Evolutionary conservation across 2,329 filamentous ascomycete species (phyloP).

Genomic region (Escovopsis weberi): DNA sequence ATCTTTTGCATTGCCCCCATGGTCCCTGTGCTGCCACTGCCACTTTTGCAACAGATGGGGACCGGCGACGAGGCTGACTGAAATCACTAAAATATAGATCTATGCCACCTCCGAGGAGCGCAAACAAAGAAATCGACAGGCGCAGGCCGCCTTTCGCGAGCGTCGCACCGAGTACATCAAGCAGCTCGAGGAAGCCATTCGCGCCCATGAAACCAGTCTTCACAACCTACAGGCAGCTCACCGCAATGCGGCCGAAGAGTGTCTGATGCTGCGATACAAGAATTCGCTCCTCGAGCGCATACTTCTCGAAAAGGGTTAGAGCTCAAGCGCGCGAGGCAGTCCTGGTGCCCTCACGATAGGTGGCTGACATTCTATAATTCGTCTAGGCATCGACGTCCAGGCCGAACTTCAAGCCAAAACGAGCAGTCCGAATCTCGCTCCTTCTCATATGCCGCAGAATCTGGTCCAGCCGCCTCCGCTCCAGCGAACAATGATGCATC

Average conservation of each 20-base stretch:
- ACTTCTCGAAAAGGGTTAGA: constrained; percentile 79
- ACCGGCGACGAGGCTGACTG: background rate
- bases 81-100: constrained; percentile 43
- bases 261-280: constrained; percentile 95
- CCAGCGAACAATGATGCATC: constrained; percentile 67
- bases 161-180: constrained; percentile 98
- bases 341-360: too few relatives aligned
- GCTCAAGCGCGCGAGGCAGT: too few relatives aligned
- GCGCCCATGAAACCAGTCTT: constrained; percentile 87
- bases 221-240: constrained; percentile 89
- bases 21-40: background rate
- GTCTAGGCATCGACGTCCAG: constrained; percentile 83
- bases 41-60: background rate
- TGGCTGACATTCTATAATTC: background rate
- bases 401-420: constrained; percentile 88
- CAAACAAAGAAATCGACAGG: constrained; percentile 93
- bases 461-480: constrained; percentile 61
- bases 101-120: constrained; percentile 98
- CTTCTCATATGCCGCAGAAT: constrained; percentile 52
- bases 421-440: constrained; percentile 66
- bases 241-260: constrained; percentile 88
- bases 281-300: constrained; percentile 94
- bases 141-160: constrained; percentile 93
- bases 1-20: background rate
- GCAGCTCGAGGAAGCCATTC: constrained; percentile 93